Base-by-base conservation (phyloP, 78 protist species). In the Anaeramoeba flamelloides region DNA sequence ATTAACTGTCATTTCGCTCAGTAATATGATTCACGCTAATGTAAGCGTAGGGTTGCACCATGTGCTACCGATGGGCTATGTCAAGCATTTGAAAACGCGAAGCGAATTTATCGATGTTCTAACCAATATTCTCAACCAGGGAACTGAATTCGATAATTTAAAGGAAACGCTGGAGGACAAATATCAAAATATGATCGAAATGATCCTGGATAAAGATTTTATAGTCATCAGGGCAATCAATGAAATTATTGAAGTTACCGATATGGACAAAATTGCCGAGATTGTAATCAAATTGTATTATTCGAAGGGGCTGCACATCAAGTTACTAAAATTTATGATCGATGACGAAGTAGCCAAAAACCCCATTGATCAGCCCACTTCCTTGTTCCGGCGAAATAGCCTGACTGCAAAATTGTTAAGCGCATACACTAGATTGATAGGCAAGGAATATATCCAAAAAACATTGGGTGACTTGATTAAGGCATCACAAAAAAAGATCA, bases 121-220 rank as follows among this genome's bases (percentile, higher is more conserved):
- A 80, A 87, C 90, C 1, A 85, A 87, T 69, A 87, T 87, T 26
- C 65, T 87, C 39, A 81, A 82, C 41, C 90, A 87, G 81, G 87
- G 82, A 30, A 82, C 89, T 26, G 85, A 0, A 39, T 86, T 8
- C 79, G 83, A 75, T 83, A 53, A 17, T 53, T 17, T 53, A 53
- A 53, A 53, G 17, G 69, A 53, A 26, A 53, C 69, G 8, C 69
- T 53, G 69, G 34, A 53, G 69, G 17, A 17, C 69, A 53, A 53
- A 53, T 26, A 8, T 53, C 34, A 8, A 17, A 53, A 17, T 53
- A 8, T 53, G 8, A 17, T 53, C 34, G 34, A 53, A 53, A 8
- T 53, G 8, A 17, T 53, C 17, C 69, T 53, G 8, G 69, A 8
- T 8, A 17, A 53, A 26, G 69, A 53, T 53, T 17, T 53, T 53